Evolutionary conservation across 2,329 filamentous ascomycete genomes (phyloP).

Genomic region (Apiospora hydei): DNA sequence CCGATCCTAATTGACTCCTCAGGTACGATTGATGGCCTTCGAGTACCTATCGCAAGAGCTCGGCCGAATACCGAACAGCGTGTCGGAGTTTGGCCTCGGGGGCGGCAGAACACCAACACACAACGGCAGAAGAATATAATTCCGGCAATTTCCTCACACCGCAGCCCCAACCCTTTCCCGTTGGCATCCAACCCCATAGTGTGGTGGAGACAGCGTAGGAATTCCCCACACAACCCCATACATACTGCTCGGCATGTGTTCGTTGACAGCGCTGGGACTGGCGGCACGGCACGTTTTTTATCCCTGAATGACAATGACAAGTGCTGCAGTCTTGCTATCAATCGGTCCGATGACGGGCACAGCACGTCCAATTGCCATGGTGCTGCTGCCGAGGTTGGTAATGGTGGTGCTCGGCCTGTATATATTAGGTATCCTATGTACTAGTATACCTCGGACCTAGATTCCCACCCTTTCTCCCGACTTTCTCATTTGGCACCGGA

Average conservation of each 20-base stretch:
- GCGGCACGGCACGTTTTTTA: neutral
- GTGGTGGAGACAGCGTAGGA: neutral
- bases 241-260: neutral
- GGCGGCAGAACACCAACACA: neutral
- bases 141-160: neutral
- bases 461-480: neutral
- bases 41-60: neutral
- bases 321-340: neutral
- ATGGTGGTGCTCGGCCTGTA: neutral
- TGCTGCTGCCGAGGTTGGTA: neutral
- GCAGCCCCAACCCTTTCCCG: neutral
- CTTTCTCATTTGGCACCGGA: neutral
- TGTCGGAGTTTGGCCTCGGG: neutral
- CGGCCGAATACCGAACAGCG: neutral
- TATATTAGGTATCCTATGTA: too few species aligned
- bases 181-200: slow-evolving; percentile 3
- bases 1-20: neutral
- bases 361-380: neutral
- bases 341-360: neutral
- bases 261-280: neutral
- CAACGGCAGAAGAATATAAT: neutral
- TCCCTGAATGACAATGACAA: neutral
- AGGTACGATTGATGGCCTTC: neutral
- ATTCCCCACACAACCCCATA: slow-evolving; percentile 9
- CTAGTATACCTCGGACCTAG: neutral